Percentiles rank a stretch among this genome's conserved stretches.
Evolutionary conservation across 345 rosid species (phyloP).

Genomic region (Nephelium lappaceum): DNA sequence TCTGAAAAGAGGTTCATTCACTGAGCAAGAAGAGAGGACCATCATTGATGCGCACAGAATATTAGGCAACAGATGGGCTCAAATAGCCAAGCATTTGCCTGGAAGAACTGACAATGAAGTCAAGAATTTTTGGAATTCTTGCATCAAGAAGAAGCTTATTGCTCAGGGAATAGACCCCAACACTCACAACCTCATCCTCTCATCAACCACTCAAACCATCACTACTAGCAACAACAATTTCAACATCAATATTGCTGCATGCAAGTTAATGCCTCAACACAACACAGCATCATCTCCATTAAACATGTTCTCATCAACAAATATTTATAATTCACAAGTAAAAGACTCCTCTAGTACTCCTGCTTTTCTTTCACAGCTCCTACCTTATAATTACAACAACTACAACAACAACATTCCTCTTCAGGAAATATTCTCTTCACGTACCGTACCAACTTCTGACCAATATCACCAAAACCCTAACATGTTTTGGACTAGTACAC

Average conservation of each 20-base stretch:
- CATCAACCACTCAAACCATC: slow-evolving; percentile 17
- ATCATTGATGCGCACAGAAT: slow-evolving; percentile 56
- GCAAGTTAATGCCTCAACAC: background rate
- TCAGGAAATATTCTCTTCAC: slow-evolving; percentile 7
- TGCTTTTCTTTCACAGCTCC: slow-evolving; percentile 11
- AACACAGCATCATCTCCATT: slow-evolving; percentile 9
- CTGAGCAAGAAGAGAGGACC: slow-evolving; percentile 51
- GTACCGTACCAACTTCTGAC: background rate
- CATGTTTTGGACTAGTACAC: slow-evolving; percentile 12
- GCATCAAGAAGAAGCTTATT: slow-evolving; percentile 66
- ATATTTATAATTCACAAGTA: too few species aligned
- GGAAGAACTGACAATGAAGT: slow-evolving; percentile 70
- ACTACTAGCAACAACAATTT: background rate
- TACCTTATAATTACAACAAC: slow-evolving; percentile 9
- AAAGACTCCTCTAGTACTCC: background rate
- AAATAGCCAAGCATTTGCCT: slow-evolving; percentile 68
- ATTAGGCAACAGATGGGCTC: slow-evolving; percentile 70
- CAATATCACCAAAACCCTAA: slow-evolving; percentile 32
- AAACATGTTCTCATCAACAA: background rate
- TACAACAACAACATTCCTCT: background rate
- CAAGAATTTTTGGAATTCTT: slow-evolving; percentile 68
- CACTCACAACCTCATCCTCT: slow-evolving; percentile 50
- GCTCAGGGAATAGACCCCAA: slow-evolving; percentile 59
- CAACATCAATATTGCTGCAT: slow-evolving; percentile 3
- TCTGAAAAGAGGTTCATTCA: slow-evolving; percentile 58